Percentiles rank a stretch among this genome's conserved stretches.
These are phyloP conservation scores for Magnolia changhungtana DNA, from an alignment of 164 flowering plant species.

Conservation along the genomic window DNA sequence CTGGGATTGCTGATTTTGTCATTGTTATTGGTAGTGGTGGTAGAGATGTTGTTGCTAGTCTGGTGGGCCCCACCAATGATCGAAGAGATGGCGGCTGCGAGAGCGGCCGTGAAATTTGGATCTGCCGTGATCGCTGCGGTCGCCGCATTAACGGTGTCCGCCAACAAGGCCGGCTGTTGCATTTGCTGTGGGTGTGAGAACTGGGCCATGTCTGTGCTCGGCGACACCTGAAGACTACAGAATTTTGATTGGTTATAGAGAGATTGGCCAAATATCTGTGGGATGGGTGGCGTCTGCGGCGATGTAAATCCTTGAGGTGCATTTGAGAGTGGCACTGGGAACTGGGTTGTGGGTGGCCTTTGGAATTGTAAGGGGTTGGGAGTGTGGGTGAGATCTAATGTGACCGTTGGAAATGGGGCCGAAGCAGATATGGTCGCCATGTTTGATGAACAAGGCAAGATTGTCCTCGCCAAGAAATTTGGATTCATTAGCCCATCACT, in stretches of 20 bases:
- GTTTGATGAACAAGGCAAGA: conserved; percentile 52
- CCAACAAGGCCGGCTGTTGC: conserved; percentile 14
- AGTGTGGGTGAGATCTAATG: conserved; percentile 63
- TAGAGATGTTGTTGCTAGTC: conserved; percentile 6
- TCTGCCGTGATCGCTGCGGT: conserved; percentile 52
- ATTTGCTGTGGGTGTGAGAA: conserved; percentile 13
- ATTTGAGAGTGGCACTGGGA: conserved; percentile 45
- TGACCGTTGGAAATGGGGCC: conserved; percentile 80
- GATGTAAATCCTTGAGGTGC: conserved; percentile 8
- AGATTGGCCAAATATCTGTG: conserved; percentile 55
- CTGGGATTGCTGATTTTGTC: conserved; percentile 3
- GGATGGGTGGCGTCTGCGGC: conserved; percentile 13
- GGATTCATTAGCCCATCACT: conserved; percentile 56
- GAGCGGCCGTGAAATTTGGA: conserved; percentile 55
- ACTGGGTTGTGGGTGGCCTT: conserved; percentile 41
- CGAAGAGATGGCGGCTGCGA: conserved; percentile 56
- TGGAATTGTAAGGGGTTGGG: conserved; percentile 50
- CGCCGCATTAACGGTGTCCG: conserved; percentile 40
- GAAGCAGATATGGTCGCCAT: conserved; percentile 83
- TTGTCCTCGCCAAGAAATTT: conserved; percentile 41
- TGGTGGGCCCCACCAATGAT: conserved; percentile 31
- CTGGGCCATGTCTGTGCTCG: conserved; percentile 25
- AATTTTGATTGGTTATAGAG: conserved; percentile 67
- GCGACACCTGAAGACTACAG: conserved; percentile 60
- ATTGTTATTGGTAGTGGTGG: conserved; percentile 1